Base-by-base conservation (phyloP, 108 stramenopile genomes). In the Nannochloropsis salina region DNA sequence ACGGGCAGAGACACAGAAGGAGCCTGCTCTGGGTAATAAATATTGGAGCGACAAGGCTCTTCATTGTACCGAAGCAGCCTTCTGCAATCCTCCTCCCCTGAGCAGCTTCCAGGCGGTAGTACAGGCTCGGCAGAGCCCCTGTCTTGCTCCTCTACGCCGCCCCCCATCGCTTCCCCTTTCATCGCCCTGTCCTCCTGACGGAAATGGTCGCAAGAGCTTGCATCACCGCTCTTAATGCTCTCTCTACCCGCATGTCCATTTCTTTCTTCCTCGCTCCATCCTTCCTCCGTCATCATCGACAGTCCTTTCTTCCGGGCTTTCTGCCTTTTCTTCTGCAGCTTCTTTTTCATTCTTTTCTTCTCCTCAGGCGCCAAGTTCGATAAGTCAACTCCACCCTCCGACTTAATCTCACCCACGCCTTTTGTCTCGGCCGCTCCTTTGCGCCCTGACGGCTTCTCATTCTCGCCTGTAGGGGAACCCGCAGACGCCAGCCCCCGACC, bases 31-130 rank as follows among this genome's bases (percentile, higher is more conserved):
- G 61, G 4, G 20, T 2, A 0, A 74, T n/a, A 74, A 74, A 74
- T n/a, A n/a, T 74, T 74, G 61, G 61, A 74, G 61, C 61, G 61
- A n/a, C 61, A 74, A n/a, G 61, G 61, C n/a, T 74, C 61, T 74
- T 74, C 61, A 3, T 74, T n/a, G 61, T 74, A n/a, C 20, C 61
- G 61, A n/a, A 74, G 61, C 20, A 74, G 61, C 20, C 20, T n/a
- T 31, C 8, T 74, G 2, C 61, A 15, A 6, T 74, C 6, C 61
- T 4, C 31, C 81, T 40, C 3, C 9, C 18, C 3, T 81, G 40
- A 40, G 40, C 22, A 41, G 81, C 2, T 40, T 9, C 22, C 40
- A 6, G 81, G 40, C 81, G 5, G 22, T 9, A 31, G 31, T 31
- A 31, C 31, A 31, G 31, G 31, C 31, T 31, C 31, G 31, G 31